Percentiles rank a stretch among this genome's conserved stretches.
Evolutionary conservation across 2,329 filamentous ascomycete genomes (phyloP).

Genomic region (Metarhizium album): DNA sequence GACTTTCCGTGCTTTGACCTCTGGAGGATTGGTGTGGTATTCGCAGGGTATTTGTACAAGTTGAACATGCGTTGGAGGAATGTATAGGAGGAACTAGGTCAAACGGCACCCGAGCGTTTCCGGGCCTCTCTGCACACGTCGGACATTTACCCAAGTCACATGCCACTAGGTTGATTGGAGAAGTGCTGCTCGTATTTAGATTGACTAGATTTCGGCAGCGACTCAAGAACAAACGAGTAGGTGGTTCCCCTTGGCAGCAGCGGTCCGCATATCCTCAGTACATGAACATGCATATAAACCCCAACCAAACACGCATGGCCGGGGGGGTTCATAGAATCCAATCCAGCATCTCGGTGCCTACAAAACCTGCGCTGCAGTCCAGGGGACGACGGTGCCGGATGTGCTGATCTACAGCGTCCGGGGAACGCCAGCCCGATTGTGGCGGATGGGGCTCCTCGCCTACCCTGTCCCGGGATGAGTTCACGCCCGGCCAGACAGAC

Average conservation of each 20-base stretch:
- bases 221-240: conserved; percentile 23
- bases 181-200: conserved; percentile 20
- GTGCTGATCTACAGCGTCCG: conserved; percentile 13
- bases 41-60: no score
- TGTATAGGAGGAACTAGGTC: no score
- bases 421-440: conserved; percentile 10
- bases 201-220: conserved; percentile 32
- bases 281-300: no score
- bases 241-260: conserved; percentile 21
- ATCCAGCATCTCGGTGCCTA: conserved; percentile 23
- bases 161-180: conserved; percentile 31
- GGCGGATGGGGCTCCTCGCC: background rate
- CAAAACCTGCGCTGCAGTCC: conserved; percentile 13
- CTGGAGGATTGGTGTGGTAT: no score
- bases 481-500: background rate
- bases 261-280: conserved; percentile 24
- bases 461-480: background rate
- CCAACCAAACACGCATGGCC: conserved; percentile 14
- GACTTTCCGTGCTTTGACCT: no score
- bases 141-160: conserved; percentile 14
- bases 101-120: no score
- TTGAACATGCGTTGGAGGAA: no score
- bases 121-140: no score
- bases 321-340: no score
- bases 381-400: conserved; percentile 10